These are phyloP conservation scores for Wallacemonas sp. DNA, from an alignment of 208 protist species.

Conservation along the genomic window DNA sequence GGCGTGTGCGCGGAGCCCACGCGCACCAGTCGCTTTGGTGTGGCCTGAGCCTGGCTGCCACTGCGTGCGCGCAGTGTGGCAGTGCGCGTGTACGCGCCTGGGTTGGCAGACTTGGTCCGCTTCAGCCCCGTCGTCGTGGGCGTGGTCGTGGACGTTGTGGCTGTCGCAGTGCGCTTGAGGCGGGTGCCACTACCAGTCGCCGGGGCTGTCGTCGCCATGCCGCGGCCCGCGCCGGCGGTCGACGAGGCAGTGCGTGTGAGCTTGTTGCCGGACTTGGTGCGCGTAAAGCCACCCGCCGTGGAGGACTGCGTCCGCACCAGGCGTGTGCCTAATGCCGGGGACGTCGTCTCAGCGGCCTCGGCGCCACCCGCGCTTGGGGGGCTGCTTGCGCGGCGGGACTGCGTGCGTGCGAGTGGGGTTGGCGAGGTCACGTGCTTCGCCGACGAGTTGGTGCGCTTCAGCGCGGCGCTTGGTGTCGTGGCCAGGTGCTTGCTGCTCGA, in stretches of 20 bases:
- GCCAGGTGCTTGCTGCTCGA: slow-evolving; percentile 60
- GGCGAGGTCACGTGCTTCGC: neutral
- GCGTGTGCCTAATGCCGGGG: neutral
- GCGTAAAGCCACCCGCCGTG: slow-evolving; percentile 4
- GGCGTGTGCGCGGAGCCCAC: slow-evolving; percentile 14
- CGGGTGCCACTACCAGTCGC: neutral
- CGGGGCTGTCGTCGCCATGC: neutral
- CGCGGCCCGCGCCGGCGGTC: neutral
- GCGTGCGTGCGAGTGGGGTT: slow-evolving; percentile 15
- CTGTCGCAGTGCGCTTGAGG: slow-evolving; percentile 34
- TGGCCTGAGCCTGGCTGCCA: slow-evolving; percentile 9
- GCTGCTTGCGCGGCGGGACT: slow-evolving; percentile 10
- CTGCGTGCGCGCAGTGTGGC: slow-evolving; percentile 2
- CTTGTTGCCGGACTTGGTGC: slow-evolving; percentile 19
- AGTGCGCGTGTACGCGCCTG: slow-evolving; percentile 4
- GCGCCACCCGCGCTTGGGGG: slow-evolving; percentile 20
- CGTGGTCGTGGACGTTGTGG: slow-evolving; percentile 23
- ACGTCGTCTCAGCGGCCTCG: neutral
- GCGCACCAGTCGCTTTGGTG: slow-evolving; percentile 14
- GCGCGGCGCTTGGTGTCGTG: slow-evolving; percentile 5
- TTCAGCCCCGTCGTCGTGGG: slow-evolving; percentile 1
- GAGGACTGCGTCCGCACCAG: slow-evolving; percentile 14
- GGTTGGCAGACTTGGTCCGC: slow-evolving; percentile 14
- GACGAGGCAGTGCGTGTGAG: slow-evolving; percentile 8
- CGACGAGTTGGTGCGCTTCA: slow-evolving; percentile 34